Percentiles rank a stretch among this genome's conserved stretches.
phyloP scores from a whole-genome alignment of 352 stramenopile species.

The Aphanomyces stellatus region DNA sequence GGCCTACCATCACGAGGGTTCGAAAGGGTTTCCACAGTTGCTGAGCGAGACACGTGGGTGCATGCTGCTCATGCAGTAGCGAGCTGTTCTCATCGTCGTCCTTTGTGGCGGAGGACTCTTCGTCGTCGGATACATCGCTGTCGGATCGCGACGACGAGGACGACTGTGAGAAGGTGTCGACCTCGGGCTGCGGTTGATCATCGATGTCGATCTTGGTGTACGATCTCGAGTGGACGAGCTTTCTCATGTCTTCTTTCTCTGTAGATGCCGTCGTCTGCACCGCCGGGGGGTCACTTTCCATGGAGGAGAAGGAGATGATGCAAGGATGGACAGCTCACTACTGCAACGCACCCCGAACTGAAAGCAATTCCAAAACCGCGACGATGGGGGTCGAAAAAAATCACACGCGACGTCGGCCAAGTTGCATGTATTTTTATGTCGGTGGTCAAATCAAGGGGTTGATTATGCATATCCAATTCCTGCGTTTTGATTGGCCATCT shows the following conservation, averaged over 20 bases:
- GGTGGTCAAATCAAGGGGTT: too few species aligned
- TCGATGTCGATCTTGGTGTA: neutral
- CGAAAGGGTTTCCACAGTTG: constrained; percentile 18
- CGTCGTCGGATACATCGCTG: neutral
- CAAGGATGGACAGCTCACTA: too few species aligned
- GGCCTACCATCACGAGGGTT: constrained; percentile 3
- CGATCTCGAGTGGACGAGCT: neutral
- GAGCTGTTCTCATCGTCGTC: neutral
- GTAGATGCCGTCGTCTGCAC: too few species aligned
- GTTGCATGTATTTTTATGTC: too few species aligned
- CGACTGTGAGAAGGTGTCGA: neutral
- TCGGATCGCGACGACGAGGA: constrained; percentile 2
- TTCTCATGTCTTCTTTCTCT: neutral
- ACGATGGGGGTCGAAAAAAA: too few species aligned
- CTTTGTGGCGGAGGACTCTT: neutral
- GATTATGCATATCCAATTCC: neutral
- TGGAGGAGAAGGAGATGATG: too few species aligned
- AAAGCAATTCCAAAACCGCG: too few species aligned
- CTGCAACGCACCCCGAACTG: too few species aligned
- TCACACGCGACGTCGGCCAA: too few species aligned
- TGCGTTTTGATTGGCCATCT: neutral
- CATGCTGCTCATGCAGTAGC: neutral
- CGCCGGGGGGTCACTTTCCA: too few species aligned
- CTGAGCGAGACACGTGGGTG: constrained; percentile 6
- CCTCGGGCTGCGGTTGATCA: constrained; percentile 14